These are phyloP conservation scores for Sclerotinia minor DNA, from an alignment of 2,329 filamentous ascomycete species.

Conservation along the genomic window DNA sequence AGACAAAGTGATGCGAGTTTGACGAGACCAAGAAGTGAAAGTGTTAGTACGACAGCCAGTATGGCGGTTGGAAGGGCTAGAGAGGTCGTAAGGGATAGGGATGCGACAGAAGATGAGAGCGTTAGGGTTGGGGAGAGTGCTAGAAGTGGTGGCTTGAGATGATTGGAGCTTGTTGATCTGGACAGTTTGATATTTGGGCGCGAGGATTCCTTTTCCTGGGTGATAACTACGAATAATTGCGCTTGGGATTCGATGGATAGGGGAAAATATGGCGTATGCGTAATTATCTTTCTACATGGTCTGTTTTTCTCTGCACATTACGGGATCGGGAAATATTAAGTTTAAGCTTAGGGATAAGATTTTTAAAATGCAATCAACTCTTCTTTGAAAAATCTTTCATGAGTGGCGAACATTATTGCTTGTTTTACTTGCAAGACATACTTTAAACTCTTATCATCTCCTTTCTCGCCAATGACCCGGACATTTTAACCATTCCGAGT, in stretches of 20 bases:
- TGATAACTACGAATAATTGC: conserved; percentile 1
- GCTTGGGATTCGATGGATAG: not conserved
- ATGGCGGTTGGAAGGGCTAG: conserved; percentile 40
- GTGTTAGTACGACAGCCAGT: conserved; percentile 55
- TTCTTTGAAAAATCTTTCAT: not conserved
- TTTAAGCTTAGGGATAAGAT: not conserved
- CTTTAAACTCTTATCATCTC: not conserved
- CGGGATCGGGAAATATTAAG: not conserved
- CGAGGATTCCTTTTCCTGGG: not conserved
- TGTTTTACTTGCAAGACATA: not conserved
- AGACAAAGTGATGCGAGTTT: conserved; percentile 46
- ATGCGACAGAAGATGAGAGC: conserved; percentile 54
- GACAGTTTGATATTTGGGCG: not conserved
- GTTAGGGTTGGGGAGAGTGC: conserved; percentile 63
- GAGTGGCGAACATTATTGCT: not conserved
- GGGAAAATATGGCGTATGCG: conserved; percentile 10
- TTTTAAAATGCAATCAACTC: not conserved
- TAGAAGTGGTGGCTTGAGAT: conserved; percentile 46
- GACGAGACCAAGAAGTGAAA: conserved; percentile 49
- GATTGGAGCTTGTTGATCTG: conserved; percentile 4
- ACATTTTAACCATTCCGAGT: too few species aligned
- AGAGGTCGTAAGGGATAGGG: conserved; percentile 47
- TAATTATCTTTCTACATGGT: not conserved
- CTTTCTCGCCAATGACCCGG: too few species aligned
- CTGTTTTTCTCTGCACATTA: not conserved